phyloP scores from a whole-genome alignment of 192 early-diverging fungal genomes.

The Neocallimastix lanati region DNA sequence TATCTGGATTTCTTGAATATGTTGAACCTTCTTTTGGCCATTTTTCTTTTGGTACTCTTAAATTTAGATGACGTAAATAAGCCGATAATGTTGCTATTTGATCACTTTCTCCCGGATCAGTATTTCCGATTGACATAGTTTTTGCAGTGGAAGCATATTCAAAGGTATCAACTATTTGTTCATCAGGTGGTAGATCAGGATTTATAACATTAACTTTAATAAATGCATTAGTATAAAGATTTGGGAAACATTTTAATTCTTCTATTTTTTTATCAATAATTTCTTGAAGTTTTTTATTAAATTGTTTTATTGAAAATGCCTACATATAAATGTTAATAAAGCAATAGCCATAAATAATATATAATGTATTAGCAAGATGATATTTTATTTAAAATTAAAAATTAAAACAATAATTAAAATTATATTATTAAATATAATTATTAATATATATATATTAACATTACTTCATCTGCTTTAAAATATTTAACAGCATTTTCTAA shows the following conservation, averaged over 20 bases:
- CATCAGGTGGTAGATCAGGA: neutral
- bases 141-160: neutral
- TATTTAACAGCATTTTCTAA: constrained; percentile 49
- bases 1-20: neutral
- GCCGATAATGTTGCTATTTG: neutral
- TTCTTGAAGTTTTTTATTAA: neutral
- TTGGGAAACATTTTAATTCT: neutral
- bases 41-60: neutral
- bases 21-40: neutral
- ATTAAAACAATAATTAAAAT: too few relatives aligned
- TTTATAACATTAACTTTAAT: neutral
- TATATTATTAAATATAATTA: too few relatives aligned
- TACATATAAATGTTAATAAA: neutral
- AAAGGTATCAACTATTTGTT: neutral
- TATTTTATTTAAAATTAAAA: too few relatives aligned
- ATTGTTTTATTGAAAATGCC: neutral
- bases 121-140: neutral
- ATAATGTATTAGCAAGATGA: too few relatives aligned
- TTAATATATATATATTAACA: too few relatives aligned
- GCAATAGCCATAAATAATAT: too few relatives aligned
- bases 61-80: neutral
- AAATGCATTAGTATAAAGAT: neutral
- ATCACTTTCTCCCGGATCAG: neutral
- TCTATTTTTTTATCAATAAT: neutral
- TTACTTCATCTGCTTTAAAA: constrained; percentile 73